Percentiles rank a stretch among this genome's conserved stretches.
phyloP scores from a whole-genome alignment of 2,329 filamentous ascomycete species.

The Bipolaris oryzae region DNA sequence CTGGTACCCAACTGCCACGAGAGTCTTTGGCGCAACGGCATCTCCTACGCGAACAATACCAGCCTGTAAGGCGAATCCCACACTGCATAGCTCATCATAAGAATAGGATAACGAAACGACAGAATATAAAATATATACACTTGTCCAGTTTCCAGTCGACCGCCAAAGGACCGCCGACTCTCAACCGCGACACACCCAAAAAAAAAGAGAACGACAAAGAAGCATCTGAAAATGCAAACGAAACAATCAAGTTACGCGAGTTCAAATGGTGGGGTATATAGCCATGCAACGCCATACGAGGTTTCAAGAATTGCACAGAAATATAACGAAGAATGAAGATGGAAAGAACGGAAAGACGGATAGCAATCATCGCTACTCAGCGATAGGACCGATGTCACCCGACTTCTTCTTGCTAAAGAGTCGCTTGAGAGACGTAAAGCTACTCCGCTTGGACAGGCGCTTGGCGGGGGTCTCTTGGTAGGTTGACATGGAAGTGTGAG shows the following conservation, averaged over 20 bases:
- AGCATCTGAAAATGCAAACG: conserved; percentile 10
- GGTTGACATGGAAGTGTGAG: conserved; percentile 39
- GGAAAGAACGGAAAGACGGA: background rate
- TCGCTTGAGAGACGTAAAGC: conserved; percentile 44
- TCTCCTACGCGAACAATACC: background rate
- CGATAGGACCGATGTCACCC: conserved; percentile 41
- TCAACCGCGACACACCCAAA: background rate
- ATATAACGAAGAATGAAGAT: conserved; percentile 10
- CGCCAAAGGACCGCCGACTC: background rate
- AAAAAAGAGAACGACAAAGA: background rate
- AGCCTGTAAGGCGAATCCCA: conserved; percentile 8
- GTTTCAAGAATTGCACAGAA: conserved; percentile 27
- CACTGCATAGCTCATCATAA: conserved; percentile 27
- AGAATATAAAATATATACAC: conserved; percentile 20
- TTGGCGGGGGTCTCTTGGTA: conserved; percentile 27
- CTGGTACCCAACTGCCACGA: background rate
- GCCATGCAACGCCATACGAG: conserved; percentile 34
- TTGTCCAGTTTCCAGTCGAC: conserved; percentile 8
- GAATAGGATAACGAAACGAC: conserved; percentile 24
- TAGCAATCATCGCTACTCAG: conserved; percentile 28
- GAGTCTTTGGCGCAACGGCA: background rate
- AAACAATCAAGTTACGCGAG: conserved; percentile 14
- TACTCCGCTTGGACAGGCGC: conserved; percentile 41
- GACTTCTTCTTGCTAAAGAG: conserved; percentile 47
- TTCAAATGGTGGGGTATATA: conserved; percentile 39